Evolutionary conservation across 1,284 basidiomycete species (phyloP).

Genomic region (Naganishia cerealis): DNA sequence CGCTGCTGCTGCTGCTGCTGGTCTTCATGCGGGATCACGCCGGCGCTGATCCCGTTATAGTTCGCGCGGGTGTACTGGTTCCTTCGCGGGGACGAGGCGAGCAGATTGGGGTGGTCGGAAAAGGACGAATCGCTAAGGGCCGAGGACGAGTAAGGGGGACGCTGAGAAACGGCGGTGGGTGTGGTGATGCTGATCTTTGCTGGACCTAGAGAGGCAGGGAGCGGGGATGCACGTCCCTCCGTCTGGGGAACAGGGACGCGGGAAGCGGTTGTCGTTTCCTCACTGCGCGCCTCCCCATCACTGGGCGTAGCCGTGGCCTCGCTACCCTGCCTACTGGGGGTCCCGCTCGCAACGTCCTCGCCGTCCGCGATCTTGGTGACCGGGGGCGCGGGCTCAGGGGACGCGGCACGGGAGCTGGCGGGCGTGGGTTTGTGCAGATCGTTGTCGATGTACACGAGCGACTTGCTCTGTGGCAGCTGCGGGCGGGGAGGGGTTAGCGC

Average conservation of each 20-base stretch:
- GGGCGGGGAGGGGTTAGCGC: not conserved
- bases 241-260: not conserved
- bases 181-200: not conserved
- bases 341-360: not conserved
- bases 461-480: conserved; percentile 47
- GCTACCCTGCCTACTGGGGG: not conserved
- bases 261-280: not conserved
- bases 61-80: conserved; percentile 4
- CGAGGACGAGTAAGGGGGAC: not conserved
- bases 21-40: conserved; percentile 5
- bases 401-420: conserved; percentile 19
- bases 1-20: not conserved
- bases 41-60: conserved; percentile 27
- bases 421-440: conserved; percentile 28
- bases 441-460: conserved; percentile 50
- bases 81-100: not conserved
- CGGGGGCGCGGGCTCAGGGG: conserved; percentile 2
- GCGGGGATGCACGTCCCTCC: not conserved
- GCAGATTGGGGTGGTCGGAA: not conserved
- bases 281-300: not conserved
- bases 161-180: not conserved
- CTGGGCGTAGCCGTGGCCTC: not conserved
- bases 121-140: not conserved
- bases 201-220: not conserved
- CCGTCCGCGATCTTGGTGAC: not conserved